A percentile compares a stretch with the other conserved stretches of the same genome.
Evolutionary conservation across 2,329 filamentous ascomycete species (phyloP).

Genomic region (Aspergillus phoenicis): DNA sequence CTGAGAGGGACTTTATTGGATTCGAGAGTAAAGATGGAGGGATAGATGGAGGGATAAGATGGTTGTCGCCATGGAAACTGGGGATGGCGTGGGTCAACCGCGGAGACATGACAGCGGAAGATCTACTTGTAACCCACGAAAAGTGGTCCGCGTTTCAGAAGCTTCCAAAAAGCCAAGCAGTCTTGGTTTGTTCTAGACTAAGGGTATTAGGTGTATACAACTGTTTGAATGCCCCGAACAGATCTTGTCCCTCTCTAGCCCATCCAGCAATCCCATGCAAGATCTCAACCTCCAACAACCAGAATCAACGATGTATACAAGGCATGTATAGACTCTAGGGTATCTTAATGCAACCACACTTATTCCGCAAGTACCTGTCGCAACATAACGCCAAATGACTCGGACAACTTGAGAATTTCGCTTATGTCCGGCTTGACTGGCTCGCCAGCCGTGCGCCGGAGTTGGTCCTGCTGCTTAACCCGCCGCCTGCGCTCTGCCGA

Average conservation of each 20-base stretch:
- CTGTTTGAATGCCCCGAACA: background rate
- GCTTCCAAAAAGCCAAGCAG: slow-evolving; percentile 3
- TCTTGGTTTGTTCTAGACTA: background rate
- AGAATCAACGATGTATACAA: slow-evolving; percentile 7
- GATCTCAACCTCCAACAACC: background rate
- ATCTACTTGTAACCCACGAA: slow-evolving; percentile 19
- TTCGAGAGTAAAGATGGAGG: background rate
- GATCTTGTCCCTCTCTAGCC: slow-evolving; percentile 5
- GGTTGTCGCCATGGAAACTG: slow-evolving; percentile 29
- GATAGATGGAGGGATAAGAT: background rate
- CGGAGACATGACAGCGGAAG: slow-evolving; percentile 18
- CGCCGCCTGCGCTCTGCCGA: slow-evolving; percentile 79
- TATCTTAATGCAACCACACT: slow-evolving; percentile 18
- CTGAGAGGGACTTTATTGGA: no score
- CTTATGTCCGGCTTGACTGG: slow-evolving; percentile 76
- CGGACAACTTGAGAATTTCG: slow-evolving; percentile 78
- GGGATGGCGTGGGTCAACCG: background rate
- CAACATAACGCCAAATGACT: slow-evolving; percentile 80
- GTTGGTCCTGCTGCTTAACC: slow-evolving; percentile 74
- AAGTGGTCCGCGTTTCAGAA: background rate
- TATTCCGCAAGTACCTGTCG: slow-evolving; percentile 77
- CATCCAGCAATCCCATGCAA: slow-evolving; percentile 12
- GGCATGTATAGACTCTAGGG: slow-evolving; percentile 16
- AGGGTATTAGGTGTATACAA: background rate
- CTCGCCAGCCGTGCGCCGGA: slow-evolving; percentile 80